These are phyloP conservation scores for Globisporangium iwayamae DNA, from an alignment of 352 stramenopile species.

Conservation along the genomic window DNA sequence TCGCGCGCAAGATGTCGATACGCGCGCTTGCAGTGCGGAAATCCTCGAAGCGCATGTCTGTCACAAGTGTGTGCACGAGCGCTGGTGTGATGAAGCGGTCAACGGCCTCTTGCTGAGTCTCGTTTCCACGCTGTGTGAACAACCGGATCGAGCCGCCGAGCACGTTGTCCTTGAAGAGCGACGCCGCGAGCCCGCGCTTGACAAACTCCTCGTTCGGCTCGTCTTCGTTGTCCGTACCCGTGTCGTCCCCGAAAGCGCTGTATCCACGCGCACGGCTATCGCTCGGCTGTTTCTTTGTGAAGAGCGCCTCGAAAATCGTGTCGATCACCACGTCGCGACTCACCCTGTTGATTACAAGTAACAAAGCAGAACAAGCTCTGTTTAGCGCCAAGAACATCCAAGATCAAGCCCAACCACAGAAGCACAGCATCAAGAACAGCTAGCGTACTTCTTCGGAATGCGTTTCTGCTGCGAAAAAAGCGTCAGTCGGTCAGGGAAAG, in stretches of 20 bases:
- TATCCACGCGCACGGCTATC: constrained; percentile 28
- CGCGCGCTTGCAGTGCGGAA: constrained; percentile 80
- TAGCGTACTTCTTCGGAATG: constrained; percentile 47
- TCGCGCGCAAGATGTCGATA: constrained; percentile 80
- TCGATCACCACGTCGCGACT: constrained; percentile 81
- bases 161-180: constrained; percentile 73
- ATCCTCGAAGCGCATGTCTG: constrained; percentile 80
- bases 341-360: constrained; percentile 27
- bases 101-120: constrained; percentile 41
- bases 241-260: constrained; percentile 71
- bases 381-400: background rate
- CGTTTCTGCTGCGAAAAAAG: constrained; percentile 81
- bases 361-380: background rate
- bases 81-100: constrained; percentile 72
- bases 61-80: constrained; percentile 80
- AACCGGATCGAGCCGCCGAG: constrained; percentile 18
- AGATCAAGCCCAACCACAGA: background rate
- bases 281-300: constrained; percentile 30
- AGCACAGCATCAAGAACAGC: background rate
- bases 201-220: constrained; percentile 84
- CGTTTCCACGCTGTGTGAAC: constrained; percentile 24
- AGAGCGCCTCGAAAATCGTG: constrained; percentile 76
- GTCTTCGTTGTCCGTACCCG: constrained; percentile 68
- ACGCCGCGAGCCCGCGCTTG: constrained; percentile 69
- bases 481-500: constrained; percentile 68